These are phyloP conservation scores for Echeveria elegans DNA, from an alignment of 164 flowering plant species.

Conservation along the genomic window DNA sequence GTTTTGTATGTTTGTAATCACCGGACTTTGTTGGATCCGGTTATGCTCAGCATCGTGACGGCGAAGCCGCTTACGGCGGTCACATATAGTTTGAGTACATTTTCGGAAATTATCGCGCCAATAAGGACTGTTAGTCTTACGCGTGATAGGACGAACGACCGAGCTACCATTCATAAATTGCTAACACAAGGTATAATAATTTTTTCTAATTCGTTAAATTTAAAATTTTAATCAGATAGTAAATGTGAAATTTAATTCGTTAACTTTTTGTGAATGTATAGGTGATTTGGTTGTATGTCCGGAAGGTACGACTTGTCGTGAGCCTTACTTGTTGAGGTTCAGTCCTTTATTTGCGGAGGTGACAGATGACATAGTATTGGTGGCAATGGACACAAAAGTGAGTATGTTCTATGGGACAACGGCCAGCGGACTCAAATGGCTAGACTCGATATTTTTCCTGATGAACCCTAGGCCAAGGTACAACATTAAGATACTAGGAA, in stretches of 20 bases:
- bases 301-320: slow-evolving; percentile 92
- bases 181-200: neutral
- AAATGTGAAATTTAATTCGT: neutral
- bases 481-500: slow-evolving; percentile 43
- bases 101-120: slow-evolving; percentile 18
- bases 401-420: slow-evolving; percentile 86
- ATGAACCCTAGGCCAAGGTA: slow-evolving; percentile 79
- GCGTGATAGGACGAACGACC: slow-evolving; percentile 23
- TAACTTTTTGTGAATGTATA: neutral
- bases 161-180: slow-evolving; percentile 18
- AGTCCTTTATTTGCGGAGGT: slow-evolving; percentile 79
- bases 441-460: slow-evolving; percentile 73
- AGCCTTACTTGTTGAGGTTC: slow-evolving; percentile 74
- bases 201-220: too few relatives aligned
- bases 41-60: slow-evolving; percentile 5
- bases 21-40: slow-evolving; percentile 10
- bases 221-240: too few relatives aligned
- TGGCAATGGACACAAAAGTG: slow-evolving; percentile 54
- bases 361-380: slow-evolving; percentile 74
- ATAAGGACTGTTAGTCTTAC: slow-evolving; percentile 25
- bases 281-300: slow-evolving; percentile 64
- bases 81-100: slow-evolving; percentile 11
- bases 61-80: neutral
- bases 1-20: slow-evolving; percentile 7
- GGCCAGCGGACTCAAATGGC: slow-evolving; percentile 73